Conservation (phyloP, 495 filamentous ascomycete genomes). For the Daldinia bambusicola region DNA sequence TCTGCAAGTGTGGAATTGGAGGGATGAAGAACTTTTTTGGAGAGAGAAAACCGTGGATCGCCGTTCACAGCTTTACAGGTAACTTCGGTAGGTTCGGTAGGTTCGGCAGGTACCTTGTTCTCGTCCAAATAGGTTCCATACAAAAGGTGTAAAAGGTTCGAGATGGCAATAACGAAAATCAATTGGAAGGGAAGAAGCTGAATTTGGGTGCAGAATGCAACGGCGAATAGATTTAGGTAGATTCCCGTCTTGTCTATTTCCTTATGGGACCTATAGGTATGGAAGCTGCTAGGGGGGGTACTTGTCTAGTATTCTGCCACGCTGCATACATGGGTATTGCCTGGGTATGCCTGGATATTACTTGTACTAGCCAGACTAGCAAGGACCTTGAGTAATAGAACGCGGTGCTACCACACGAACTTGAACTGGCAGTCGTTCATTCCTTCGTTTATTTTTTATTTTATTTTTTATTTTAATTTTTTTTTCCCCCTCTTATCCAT, state of each 20-base stretch:
- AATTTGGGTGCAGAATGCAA: conserved; percentile 20
- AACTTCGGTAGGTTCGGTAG: conserved; percentile 16
- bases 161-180: conserved; percentile 15
- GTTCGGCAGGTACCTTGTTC: conserved; percentile 18
- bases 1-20: conserved; percentile 2
- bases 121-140: conserved; percentile 20
- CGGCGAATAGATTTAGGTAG: conserved; percentile 12
- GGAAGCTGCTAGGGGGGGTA: too few species aligned
- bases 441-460: not conserved
- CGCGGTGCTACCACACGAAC: conserved; percentile 27
- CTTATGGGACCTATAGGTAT: too few species aligned
- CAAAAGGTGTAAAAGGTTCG: not conserved
- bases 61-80: conserved; percentile 12
- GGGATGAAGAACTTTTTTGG: conserved; percentile 4
- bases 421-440: conserved; percentile 16
- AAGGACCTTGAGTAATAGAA: conserved; percentile 20
- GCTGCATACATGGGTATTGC: conserved; percentile 2
- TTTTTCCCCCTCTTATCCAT: not conserved
- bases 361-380: not conserved
- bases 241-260: too few species aligned
- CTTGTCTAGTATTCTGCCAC: conserved; percentile 1
- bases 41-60: conserved; percentile 27
- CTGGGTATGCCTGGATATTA: not conserved
- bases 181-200: conserved; percentile 27
- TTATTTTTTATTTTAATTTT: too few species aligned